These are phyloP conservation scores for Steccherinum ochraceum DNA, from an alignment of 768 basidiomycete genomes.

Conservation along the genomic window DNA sequence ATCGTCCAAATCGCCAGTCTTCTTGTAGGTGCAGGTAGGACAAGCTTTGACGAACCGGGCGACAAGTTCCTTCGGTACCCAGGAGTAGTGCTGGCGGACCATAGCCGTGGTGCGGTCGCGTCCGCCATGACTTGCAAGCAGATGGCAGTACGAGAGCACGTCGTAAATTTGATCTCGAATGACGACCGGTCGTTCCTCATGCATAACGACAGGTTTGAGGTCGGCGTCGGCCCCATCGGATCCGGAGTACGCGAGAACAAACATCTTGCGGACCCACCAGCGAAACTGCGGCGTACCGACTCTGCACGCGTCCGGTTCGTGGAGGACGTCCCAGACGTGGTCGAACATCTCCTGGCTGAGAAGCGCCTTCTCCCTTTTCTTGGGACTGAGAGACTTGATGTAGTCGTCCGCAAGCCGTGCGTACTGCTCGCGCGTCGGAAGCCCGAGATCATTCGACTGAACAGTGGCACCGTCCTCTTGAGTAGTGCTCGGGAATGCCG, in stretches of 20 bases:
- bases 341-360: slow-evolving; percentile 68
- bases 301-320: slow-evolving; percentile 40
- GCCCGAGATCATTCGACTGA: slow-evolving; percentile 33
- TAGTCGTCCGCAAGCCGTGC: slow-evolving; percentile 53
- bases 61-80: slow-evolving; percentile 81
- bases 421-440: slow-evolving; percentile 59
- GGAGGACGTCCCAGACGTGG: slow-evolving; percentile 64
- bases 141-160: slow-evolving; percentile 69
- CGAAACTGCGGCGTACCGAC: slow-evolving; percentile 62
- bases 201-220: slow-evolving; percentile 47
- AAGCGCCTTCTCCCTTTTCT: slow-evolving; percentile 63
- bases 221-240: slow-evolving; percentile 11
- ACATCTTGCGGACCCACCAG: slow-evolving; percentile 84
- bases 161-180: slow-evolving; percentile 75
- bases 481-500: not conserved
- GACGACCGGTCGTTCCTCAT: slow-evolving; percentile 69
- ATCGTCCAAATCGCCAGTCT: slow-evolving; percentile 23
- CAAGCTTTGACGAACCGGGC: slow-evolving; percentile 74
- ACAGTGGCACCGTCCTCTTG: not conserved
- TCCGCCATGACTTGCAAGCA: slow-evolving; percentile 59
- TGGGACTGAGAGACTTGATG: slow-evolving; percentile 47
- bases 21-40: slow-evolving; percentile 59
- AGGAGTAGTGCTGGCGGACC: slow-evolving; percentile 66
- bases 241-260: slow-evolving; percentile 34
- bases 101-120: slow-evolving; percentile 71